Evolutionary conservation across 257 asterid species (phyloP), one percentile per base, ranked within the genome.

Genomic region (Paraleonurus japonicus): DNA sequence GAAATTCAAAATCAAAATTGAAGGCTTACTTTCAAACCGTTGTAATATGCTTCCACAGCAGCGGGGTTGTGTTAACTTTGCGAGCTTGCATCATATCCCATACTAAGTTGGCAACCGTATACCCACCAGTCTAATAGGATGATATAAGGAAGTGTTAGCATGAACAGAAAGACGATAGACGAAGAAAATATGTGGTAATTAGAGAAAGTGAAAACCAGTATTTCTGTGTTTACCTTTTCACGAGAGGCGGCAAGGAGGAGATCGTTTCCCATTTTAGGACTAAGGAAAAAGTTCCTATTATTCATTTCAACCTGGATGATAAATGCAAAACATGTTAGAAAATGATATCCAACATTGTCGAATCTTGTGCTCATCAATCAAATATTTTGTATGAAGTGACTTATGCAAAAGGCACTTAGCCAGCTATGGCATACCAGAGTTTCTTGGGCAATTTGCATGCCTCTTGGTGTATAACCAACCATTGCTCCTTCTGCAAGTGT

Each of bases 81-180:
- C 87, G 93, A 71, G 86, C 83, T 81, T 88, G 90, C 96, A 88
- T 84, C 88, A 83, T 72, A 81, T 95, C 98, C 96, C 97, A 95
- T 79, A 95, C 33, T 75, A 89, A 75, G 88, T 95, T 95, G 73
- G 99, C 99, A 67, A 76, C 83, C 13, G 87, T 82, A 73, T 83
- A 92, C 55, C 89, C 97, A 33, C 98, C 99, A 20, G 85, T 81
- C 99, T 95, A 83, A 45, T 60, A 74, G 64, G 65, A 45, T 37
- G 75, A 77, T 53, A 68, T 6, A 63, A 11, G 28, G 30, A 74
- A 32, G 16, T 20, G 74, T 69, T 59, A 55, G 48, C 48, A 55
- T 22, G 2, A 43, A 28, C 35, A 50, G 53, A 48, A 27, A 59
- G 27, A 68, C 19, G 32, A 62, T 55, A 19, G n/a, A 50, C 22